A percentile compares a stretch with the other conserved stretches of the same genome.
Evolutionary conservation across 306 rosid genomes (phyloP).

Genomic region (Aeschynomene evenia): DNA sequence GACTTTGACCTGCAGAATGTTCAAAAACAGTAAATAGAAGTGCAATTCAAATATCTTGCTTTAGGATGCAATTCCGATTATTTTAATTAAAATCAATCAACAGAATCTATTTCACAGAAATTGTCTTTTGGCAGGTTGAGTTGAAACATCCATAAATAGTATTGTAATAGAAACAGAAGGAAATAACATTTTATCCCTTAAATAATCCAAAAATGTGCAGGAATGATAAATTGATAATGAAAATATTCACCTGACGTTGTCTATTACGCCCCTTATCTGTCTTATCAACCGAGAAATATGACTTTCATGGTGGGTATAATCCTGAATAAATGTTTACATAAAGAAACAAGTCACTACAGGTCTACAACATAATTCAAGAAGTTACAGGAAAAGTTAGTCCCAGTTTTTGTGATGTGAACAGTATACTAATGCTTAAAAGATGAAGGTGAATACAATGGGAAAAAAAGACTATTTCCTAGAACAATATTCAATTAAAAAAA

Average conservation of each 20-base stretch:
- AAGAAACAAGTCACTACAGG: conserved; percentile 21
- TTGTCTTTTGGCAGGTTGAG: conserved; percentile 17
- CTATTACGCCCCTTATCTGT: conserved; percentile 67
- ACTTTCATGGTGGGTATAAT: conserved; percentile 56
- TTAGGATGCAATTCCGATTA: conserved; percentile 17
- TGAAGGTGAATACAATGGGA: not conserved
- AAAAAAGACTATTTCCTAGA: conserved; percentile 10
- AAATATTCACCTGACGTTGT: conserved; percentile 64
- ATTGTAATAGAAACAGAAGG: not conserved
- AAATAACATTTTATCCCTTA: conserved; percentile 9
- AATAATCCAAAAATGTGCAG: not conserved
- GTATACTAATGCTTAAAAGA: not conserved
- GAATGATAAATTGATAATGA: conserved; percentile 23
- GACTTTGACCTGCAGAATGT: conserved; percentile 70
- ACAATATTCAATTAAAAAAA: conserved; percentile 5
- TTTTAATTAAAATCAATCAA: conserved; percentile 3
- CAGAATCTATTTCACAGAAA: conserved; percentile 7
- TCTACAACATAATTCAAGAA: too few relatives aligned
- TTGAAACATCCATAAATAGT: not conserved
- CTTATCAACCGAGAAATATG: conserved; percentile 60
- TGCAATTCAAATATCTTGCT: conserved; percentile 3
- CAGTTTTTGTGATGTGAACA: not conserved
- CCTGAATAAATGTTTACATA: conserved; percentile 44
- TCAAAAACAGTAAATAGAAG: conserved; percentile 25
- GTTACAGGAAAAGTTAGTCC: too few relatives aligned